These are phyloP conservation scores for Medicago truncatula DNA, from an alignment of 306 rosid species.

Conservation along the genomic window DNA sequence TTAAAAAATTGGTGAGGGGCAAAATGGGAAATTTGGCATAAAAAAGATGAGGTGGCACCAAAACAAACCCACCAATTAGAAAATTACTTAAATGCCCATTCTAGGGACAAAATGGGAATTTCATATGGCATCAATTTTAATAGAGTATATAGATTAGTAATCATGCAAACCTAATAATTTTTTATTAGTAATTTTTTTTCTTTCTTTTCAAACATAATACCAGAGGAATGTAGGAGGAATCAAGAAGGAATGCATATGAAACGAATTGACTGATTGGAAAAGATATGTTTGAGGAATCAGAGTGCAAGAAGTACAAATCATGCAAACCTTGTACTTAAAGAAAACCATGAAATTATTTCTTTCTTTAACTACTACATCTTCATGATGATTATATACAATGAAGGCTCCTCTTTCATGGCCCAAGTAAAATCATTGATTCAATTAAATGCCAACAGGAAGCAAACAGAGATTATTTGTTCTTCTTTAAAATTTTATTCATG, in stretches of 20 bases:
- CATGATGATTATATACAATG: background rate
- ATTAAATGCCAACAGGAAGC: background rate
- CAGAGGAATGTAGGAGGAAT: background rate
- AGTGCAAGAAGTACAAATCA: background rate
- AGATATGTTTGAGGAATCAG: background rate
- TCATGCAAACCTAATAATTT: too few relatives aligned
- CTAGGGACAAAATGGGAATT: too few relatives aligned
- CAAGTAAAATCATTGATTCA: background rate
- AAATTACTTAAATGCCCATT: too few relatives aligned
- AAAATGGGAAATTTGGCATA: too few relatives aligned
- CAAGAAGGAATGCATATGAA: background rate
- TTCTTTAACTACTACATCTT: background rate
- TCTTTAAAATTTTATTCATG: too few relatives aligned
- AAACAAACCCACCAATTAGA: too few relatives aligned
- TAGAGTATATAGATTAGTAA: too few relatives aligned
- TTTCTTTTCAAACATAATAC: background rate
- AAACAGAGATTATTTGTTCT: background rate
- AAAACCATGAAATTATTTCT: background rate
- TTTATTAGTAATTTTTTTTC: too few relatives aligned
- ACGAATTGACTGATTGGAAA: background rate
- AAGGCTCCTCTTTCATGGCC: background rate
- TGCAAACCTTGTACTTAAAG: slow-evolving; percentile 4
- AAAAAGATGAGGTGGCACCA: too few relatives aligned
- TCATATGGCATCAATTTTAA: too few relatives aligned
- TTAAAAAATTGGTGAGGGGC: too few relatives aligned